A percentile compares a stretch with the other conserved stretches of the same genome.
Conservation (phyloP, 1,139 yeast genomes). For the Maudiozyma humilis region DNA sequence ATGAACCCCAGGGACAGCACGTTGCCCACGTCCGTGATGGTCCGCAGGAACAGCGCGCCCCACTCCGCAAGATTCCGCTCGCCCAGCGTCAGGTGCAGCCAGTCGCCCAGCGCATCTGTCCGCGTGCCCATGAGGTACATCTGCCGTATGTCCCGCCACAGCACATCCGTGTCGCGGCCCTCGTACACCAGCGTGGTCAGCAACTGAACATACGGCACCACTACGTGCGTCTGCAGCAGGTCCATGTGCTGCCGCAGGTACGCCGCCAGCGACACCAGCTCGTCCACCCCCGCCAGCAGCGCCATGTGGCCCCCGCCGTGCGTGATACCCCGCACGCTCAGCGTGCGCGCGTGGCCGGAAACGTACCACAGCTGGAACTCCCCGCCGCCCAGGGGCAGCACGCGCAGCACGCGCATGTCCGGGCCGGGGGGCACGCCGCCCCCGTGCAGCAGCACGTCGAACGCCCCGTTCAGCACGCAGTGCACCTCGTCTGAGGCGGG, state of each 20-base stretch:
- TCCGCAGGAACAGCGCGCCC: constrained; percentile 39
- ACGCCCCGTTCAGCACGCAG: constrained; percentile 9
- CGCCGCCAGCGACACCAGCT: too few species aligned
- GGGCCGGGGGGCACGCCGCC: too few species aligned
- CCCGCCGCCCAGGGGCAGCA: too few species aligned
- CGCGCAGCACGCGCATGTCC: too few species aligned
- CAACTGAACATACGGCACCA: constrained; percentile 15
- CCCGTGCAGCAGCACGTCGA: not conserved
- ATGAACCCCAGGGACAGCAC: constrained; percentile 33
- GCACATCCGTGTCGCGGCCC: constrained; percentile 10
- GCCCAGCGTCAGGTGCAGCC: constrained; percentile 49
- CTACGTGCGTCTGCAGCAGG: constrained; percentile 11
- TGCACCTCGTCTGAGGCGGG: constrained; percentile 3
- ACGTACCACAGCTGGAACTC: not conserved
- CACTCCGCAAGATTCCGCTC: constrained; percentile 62
- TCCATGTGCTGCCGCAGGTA: constrained; percentile 16
- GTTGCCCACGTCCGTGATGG: constrained; percentile 20
- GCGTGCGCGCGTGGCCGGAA: not conserved
- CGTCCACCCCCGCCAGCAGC: constrained; percentile 5
- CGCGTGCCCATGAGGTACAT: constrained; percentile 19
- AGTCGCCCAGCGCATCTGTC: constrained; percentile 33
- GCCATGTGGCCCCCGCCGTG: constrained; percentile 1
- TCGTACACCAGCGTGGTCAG: constrained; percentile 12
- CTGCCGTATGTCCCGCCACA: constrained; percentile 12
- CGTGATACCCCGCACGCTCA: too few species aligned